A percentile compares a stretch with the other conserved stretches of the same genome.
Evolutionary conservation across 176 grass and related monocot genomes (phyloP).

Genomic region (Rhynchospora breviuscula): DNA sequence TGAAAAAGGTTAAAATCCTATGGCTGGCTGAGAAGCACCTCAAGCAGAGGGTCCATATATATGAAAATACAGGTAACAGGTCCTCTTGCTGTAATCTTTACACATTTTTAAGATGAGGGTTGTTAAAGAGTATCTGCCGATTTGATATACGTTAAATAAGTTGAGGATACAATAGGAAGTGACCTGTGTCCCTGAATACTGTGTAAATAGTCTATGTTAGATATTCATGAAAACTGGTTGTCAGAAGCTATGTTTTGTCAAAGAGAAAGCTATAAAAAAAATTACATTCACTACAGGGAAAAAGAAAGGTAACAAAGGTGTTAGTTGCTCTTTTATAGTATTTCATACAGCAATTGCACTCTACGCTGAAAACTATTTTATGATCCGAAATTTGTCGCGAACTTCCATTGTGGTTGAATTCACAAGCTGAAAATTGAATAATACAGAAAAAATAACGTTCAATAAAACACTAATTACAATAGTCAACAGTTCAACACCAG

Average conservation of each 20-base stretch:
- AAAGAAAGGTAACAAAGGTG: neutral
- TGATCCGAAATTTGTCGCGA: slow-evolving; percentile 56
- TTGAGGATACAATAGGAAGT: neutral
- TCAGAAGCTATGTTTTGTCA: neutral
- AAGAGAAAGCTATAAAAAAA: neutral
- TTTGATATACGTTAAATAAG: neutral
- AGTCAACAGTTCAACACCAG: neutral
- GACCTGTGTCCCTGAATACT: neutral
- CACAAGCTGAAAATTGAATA: slow-evolving; percentile 52
- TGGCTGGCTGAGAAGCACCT: too few species aligned
- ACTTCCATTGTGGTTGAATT: slow-evolving; percentile 47
- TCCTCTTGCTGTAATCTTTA: too few species aligned
- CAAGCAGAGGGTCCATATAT: too few species aligned
- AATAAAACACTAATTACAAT: neutral
- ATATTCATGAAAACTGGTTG: neutral
- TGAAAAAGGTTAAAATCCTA: too few species aligned
- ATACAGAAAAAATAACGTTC: neutral
- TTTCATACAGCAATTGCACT: neutral
- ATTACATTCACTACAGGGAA: neutral
- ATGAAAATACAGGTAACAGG: too few species aligned
- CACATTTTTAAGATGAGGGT: neutral
- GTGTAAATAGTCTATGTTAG: neutral
- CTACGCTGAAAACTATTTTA: slow-evolving; percentile 27
- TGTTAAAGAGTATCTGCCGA: neutral
- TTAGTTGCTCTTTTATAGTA: neutral